phyloP scores from a whole-genome alignment of 192 early-diverging fungal species.

The Rhizoclosmatium sp. region DNA sequence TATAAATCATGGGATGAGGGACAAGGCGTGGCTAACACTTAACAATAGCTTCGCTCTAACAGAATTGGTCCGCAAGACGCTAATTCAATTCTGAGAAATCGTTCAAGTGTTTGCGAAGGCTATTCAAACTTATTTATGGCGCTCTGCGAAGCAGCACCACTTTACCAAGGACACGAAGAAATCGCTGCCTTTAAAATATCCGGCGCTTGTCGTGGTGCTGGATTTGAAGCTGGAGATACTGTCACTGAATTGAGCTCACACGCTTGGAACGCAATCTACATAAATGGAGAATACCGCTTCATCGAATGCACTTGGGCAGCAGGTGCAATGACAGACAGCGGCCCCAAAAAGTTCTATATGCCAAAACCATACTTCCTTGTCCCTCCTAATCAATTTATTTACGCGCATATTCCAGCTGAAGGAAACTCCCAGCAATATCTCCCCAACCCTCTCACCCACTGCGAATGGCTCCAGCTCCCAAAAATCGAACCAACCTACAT shows the following conservation, averaged over 20 bases:
- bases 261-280: conserved; percentile 26
- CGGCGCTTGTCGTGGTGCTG: conserved; percentile 25
- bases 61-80: conserved; percentile 3
- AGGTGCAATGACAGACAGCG: not conserved
- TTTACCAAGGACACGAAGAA: not conserved
- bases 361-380: conserved; percentile 28
- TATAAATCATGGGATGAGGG: not conserved
- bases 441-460: conserved; percentile 48
- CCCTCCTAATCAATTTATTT: conserved; percentile 4
- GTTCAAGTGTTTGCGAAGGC: conserved; percentile 63
- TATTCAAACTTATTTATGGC: conserved; percentile 62
- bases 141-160: conserved; percentile 53
- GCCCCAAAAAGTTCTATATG: conserved; percentile 1
- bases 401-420: conserved; percentile 44
- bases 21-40: not conserved
- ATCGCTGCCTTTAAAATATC: conserved; percentile 9
- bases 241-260: not conserved
- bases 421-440: conserved; percentile 56
- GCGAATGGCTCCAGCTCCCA: conserved; percentile 50
- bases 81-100: conserved; percentile 28
- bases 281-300: conserved; percentile 28
- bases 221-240: conserved; percentile 14
- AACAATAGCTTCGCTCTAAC: not conserved
- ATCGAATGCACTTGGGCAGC: conserved; percentile 40
- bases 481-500: not conserved